Percentiles rank a stretch among this genome's conserved stretches.
Evolutionary conservation across 257 asterid species (phyloP).

Genomic region (Striga asiatica): DNA sequence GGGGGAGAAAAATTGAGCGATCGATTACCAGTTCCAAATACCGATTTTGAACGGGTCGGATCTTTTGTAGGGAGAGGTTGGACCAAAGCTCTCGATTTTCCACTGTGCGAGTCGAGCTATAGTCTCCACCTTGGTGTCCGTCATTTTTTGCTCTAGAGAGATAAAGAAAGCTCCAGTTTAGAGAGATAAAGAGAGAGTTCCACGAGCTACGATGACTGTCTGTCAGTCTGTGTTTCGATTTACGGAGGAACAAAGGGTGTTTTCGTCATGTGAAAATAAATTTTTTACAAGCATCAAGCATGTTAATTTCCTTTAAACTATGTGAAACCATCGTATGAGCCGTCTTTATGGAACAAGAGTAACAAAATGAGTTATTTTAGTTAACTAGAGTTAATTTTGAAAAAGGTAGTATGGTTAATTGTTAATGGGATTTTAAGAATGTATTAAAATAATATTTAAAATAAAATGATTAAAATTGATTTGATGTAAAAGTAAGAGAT

Average conservation of each 20-base stretch:
- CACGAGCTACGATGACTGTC: background rate
- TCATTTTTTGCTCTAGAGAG: conserved; percentile 21
- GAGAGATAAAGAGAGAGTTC: background rate
- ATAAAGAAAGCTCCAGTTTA: background rate
- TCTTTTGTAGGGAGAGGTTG: conserved; percentile 55
- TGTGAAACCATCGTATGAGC: no score
- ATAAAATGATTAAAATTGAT: no score
- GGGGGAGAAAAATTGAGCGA: conserved; percentile 7
- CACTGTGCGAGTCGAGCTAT: conserved; percentile 87
- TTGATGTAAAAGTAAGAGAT: no score
- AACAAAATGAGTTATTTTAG: no score
- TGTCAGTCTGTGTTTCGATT: background rate
- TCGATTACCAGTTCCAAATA: conserved; percentile 89
- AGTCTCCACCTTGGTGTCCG: conserved; percentile 75
- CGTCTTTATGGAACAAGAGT: no score
- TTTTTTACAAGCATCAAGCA: no score
- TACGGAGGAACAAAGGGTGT: background rate
- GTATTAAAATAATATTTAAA: no score
- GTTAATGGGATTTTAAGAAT: no score
- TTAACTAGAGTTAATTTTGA: no score
- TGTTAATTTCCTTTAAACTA: no score
- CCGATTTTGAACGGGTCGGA: conserved; percentile 93
- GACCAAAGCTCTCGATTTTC: conserved; percentile 73
- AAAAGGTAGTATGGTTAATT: no score
- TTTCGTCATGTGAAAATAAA: background rate